phyloP scores from a whole-genome alignment of 2,329 filamentous ascomycete species.

The Stachybotrys chartarum region DNA sequence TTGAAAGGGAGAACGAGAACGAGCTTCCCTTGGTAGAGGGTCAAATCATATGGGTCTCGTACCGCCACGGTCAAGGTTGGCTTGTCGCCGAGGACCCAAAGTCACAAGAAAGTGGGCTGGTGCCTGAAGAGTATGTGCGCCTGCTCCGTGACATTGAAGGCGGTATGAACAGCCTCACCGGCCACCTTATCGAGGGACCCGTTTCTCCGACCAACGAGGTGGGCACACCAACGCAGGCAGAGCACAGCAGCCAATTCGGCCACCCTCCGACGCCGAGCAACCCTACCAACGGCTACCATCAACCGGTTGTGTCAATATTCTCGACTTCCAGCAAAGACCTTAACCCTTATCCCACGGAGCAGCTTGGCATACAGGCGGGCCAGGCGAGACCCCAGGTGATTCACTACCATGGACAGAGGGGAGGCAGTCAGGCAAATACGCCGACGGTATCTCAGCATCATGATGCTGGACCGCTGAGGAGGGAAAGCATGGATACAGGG shows the following conservation, averaged over 20 bases:
- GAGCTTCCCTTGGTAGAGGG: conserved; percentile 88
- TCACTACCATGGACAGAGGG: conserved; percentile 60
- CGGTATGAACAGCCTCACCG: conserved; percentile 68
- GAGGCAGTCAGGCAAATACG: conserved; percentile 60
- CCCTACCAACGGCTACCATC: conserved; percentile 56
- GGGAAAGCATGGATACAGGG: conserved; percentile 40
- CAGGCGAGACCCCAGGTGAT: conserved; percentile 59
- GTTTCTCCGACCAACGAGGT: conserved; percentile 44
- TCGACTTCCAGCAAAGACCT: conserved; percentile 65
- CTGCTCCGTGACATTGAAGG: conserved; percentile 90
- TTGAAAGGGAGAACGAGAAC: conserved; percentile 92
- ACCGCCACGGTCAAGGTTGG: conserved; percentile 95
- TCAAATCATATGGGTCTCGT: conserved; percentile 93
- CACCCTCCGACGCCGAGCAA: conserved; percentile 39
- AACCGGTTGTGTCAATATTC: conserved; percentile 61
- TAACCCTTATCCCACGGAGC: conserved; percentile 59
- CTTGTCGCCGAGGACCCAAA: conserved; percentile 93
- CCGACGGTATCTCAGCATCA: conserved; percentile 49
- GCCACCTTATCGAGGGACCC: conserved; percentile 46
- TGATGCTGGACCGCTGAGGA: conserved; percentile 37
- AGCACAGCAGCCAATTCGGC: conserved; percentile 40
- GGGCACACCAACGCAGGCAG: conserved; percentile 55
- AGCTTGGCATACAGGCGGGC: conserved; percentile 54
- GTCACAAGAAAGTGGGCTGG: conserved; percentile 87
- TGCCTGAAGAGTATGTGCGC: conserved; percentile 94